A percentile compares a stretch with the other conserved stretches of the same genome.
These are phyloP conservation scores for Beauveria bassiana DNA, from an alignment of 2,329 filamentous ascomycete genomes.

Conservation along the genomic window DNA sequence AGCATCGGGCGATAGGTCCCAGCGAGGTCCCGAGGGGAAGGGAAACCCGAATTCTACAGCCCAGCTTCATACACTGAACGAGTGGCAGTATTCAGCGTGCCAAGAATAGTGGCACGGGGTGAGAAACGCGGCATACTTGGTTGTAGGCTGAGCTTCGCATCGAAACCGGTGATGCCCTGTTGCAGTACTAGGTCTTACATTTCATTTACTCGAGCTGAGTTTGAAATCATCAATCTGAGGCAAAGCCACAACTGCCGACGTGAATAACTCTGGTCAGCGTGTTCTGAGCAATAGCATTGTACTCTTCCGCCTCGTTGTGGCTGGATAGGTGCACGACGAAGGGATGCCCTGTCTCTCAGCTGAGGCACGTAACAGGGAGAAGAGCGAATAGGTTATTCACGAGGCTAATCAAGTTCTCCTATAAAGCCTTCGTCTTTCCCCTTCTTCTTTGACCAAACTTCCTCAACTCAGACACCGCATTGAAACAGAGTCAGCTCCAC, in stretches of 20 bases:
- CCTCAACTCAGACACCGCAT: neutral
- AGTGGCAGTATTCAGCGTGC: neutral
- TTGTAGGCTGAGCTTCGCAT: neutral
- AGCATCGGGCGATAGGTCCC: neutral
- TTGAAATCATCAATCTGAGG: neutral
- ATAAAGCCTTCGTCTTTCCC: neutral
- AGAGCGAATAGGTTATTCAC: neutral
- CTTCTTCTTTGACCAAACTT: neutral
- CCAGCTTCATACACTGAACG: neutral
- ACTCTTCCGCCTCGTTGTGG: neutral
- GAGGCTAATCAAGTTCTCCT: neutral
- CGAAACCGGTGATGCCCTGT: neutral
- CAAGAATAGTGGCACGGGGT: neutral
- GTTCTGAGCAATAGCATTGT: neutral
- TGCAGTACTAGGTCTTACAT: neutral
- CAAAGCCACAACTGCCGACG: neutral
- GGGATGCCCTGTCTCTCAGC: neutral
- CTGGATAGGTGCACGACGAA: neutral
- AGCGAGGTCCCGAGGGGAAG: too few species aligned
- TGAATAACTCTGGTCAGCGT: neutral
- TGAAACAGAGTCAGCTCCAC: neutral
- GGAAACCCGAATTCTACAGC: neutral
- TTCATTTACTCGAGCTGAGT: neutral
- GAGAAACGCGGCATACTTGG: neutral
- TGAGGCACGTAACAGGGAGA: neutral